Percentiles rank a stretch among this genome's conserved stretches.
phyloP scores from a whole-genome alignment of 805 yeast species.

The Suhomyces kilbournensis region DNA sequence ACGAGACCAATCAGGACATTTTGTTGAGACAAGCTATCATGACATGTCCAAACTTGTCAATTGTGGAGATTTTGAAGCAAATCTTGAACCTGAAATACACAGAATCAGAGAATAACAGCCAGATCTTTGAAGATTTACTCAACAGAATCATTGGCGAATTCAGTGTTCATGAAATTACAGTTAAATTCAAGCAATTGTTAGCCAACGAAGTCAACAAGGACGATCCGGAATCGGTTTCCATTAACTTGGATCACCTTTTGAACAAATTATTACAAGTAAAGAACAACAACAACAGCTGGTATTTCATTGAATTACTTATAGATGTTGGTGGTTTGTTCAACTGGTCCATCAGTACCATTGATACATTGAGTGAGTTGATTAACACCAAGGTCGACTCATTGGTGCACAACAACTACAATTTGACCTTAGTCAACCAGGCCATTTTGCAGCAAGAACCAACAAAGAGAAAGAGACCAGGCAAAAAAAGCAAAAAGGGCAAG shows the following conservation, averaged over 20 bases:
- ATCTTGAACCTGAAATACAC: slow-evolving; percentile 45
- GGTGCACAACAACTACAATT: slow-evolving; percentile 40
- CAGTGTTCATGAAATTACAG: slow-evolving; percentile 56
- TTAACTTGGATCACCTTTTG: slow-evolving; percentile 39
- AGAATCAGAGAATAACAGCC: slow-evolving; percentile 31
- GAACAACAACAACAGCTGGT: slow-evolving; percentile 56
- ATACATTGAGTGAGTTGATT: slow-evolving; percentile 43
- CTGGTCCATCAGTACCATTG: slow-evolving; percentile 53
- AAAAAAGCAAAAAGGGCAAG: slow-evolving; percentile 18
- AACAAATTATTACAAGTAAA: slow-evolving; percentile 28
- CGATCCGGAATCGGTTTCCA: slow-evolving; percentile 19
- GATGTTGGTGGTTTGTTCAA: slow-evolving; percentile 74
- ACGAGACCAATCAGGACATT: slow-evolving; percentile 46
- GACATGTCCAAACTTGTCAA: slow-evolving; percentile 67
- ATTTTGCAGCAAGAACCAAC: slow-evolving; percentile 25
- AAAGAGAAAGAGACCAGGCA: slow-evolving; percentile 22
- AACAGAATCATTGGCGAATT: slow-evolving; percentile 65
- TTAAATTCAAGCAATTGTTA: slow-evolving; percentile 39
- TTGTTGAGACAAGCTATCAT: slow-evolving; percentile 79
- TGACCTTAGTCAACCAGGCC: slow-evolving; percentile 48
- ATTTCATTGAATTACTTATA: slow-evolving; percentile 59
- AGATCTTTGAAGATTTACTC: slow-evolving; percentile 62
- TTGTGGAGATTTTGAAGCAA: slow-evolving; percentile 61
- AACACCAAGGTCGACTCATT: slow-evolving; percentile 45
- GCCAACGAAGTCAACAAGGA: slow-evolving; percentile 21